phyloP scores from a whole-genome alignment of 164 flowering plant species.

The Berberis vulgaris region DNA sequence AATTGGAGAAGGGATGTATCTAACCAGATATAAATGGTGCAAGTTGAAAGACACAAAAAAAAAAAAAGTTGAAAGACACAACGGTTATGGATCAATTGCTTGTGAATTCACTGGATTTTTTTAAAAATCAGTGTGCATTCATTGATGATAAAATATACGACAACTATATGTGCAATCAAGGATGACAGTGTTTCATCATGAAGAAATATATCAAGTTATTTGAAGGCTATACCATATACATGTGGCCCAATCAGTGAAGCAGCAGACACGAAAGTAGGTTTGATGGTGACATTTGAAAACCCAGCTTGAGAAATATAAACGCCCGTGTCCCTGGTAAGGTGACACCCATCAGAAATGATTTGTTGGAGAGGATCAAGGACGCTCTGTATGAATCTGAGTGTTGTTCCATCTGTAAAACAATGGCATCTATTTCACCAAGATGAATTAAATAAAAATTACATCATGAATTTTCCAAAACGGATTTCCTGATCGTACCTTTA shows the following conservation, averaged over 20 bases:
- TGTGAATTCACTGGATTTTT: too few species aligned
- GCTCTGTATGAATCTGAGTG: slow-evolving; percentile 43
- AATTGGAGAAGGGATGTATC: too few species aligned
- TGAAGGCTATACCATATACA: slow-evolving; percentile 62
- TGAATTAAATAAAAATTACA: background rate
- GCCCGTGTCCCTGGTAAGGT: slow-evolving; percentile 76
- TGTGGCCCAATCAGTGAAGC: slow-evolving; percentile 46
- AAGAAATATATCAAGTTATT: slow-evolving; percentile 14
- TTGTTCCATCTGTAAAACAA: slow-evolving; percentile 53
- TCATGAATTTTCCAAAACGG: background rate
- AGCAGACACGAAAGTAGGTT: slow-evolving; percentile 27
- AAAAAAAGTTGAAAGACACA: too few species aligned
- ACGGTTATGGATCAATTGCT: too few species aligned
- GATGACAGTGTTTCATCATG: too few species aligned
- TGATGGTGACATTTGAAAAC: slow-evolving; percentile 40
- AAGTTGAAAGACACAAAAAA: too few species aligned
- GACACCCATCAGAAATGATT: slow-evolving; percentile 75
- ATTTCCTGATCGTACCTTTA: slow-evolving; percentile 35
- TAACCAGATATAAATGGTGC: too few species aligned
- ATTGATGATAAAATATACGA: too few species aligned
- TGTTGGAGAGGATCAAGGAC: slow-evolving; percentile 76
- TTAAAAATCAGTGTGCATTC: too few species aligned
- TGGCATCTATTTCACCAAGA: background rate
- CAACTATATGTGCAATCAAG: too few species aligned
- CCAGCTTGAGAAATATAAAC: slow-evolving; percentile 53